Evolutionary conservation across 148 eudicot genomes (phyloP), one percentile per base, ranked within the genome.

Genomic region (Polygonum maritimum): DNA sequence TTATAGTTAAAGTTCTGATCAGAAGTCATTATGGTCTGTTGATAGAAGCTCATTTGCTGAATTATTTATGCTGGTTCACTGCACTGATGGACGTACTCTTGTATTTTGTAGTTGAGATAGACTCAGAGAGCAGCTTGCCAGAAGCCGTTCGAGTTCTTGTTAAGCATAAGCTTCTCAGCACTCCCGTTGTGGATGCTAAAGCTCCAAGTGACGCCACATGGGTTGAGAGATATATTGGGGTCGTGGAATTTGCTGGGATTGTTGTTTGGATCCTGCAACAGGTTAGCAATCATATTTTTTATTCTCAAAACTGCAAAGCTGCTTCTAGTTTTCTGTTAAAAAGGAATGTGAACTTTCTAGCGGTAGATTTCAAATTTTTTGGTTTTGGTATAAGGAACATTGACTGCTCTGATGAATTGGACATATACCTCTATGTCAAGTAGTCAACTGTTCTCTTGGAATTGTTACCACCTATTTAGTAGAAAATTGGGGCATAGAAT

Each of bases 251-350:
- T 77, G 97, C 96, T 19, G 98, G 98, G 62, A 94, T 94, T 72
- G 98, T 90, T 75, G 97, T 91, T 6, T 94, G 98, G 98, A 90
- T 94, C 51, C 78, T 94, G 69, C 96, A 94, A 78, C 98, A 92
- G 97, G 97, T 92, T 63, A 58, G 83, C 75, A 75, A 36, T 63
- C 70, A 13, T 33, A 31, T 31, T 33, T 12, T 57, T 21, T 22
- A 57, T 7, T 21, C 11, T 57, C 33, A 57, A 19, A 51, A 57
- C 12, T 57, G 8, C 21, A 21, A 19, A 21, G 63, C 35, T 57
- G 9, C 10, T 7, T 57, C 63, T 16, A 22, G 21, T 19, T 57
- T 3, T 57, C 35, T 57, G 31, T 10, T 57, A 14, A 57, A 12
- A 33, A 63, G 40, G 7, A 15, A 2, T 10, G 10, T 26, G 13